A percentile compares a stretch with the other conserved stretches of the same genome.
Evolutionary conservation across 2,329 filamentous ascomycete genomes (phyloP).

Genomic region (Fusarium chuoi): DNA sequence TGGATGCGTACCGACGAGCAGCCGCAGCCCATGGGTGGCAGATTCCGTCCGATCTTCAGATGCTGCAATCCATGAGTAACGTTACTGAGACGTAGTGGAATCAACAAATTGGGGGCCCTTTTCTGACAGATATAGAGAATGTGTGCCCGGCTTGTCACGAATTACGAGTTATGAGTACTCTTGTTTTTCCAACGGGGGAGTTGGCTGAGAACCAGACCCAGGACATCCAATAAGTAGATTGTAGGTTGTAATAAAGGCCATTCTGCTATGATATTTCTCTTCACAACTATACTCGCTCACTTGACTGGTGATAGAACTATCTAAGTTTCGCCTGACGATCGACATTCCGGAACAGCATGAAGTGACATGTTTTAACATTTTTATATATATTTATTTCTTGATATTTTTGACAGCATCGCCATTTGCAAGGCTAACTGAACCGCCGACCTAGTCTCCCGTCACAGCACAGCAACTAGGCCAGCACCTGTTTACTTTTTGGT

Average conservation of each 20-base stretch:
- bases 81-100: not conserved
- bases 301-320: not conserved
- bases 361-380: constrained; percentile 13
- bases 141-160: not conserved
- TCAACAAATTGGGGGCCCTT: no score
- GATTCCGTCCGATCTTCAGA: constrained; percentile 70
- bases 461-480: constrained; percentile 20
- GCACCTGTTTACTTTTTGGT: constrained; percentile 32
- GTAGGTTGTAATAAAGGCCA: not conserved
- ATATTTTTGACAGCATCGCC: constrained; percentile 25
- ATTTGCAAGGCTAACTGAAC: constrained; percentile 33
- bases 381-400: not conserved
- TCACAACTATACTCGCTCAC: not conserved
- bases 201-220: not conserved
- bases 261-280: not conserved
- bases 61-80: constrained; percentile 49
- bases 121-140: not conserved
- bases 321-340: no score
- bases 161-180: not conserved
- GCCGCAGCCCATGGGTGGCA: constrained; percentile 78
- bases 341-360: not conserved
- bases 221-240: not conserved
- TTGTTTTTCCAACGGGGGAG: not conserved
- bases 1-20: constrained; percentile 76
- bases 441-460: constrained; percentile 5